A percentile compares a stretch with the other conserved stretches of the same genome.
phyloP scores from a whole-genome alignment of 257 asterid genomes.

The Euphrasia confusa region DNA sequence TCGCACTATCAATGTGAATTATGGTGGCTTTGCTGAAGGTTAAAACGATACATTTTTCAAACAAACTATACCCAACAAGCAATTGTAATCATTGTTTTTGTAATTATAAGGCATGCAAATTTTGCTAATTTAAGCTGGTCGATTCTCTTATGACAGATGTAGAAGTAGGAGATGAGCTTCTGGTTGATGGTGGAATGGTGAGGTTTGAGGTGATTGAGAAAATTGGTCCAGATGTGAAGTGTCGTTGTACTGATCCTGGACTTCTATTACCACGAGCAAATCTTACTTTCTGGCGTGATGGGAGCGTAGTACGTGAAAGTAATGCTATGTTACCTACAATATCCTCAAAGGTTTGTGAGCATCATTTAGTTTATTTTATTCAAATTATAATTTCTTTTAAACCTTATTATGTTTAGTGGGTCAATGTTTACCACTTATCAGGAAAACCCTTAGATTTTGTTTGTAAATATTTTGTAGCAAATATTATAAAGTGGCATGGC shows the following conservation, averaged over 20 bases:
- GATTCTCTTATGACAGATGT: conserved; percentile 53
- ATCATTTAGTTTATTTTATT: conserved; percentile 1
- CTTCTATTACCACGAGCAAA: conserved; percentile 95
- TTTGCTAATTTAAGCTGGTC: conserved; percentile 29
- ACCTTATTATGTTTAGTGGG: conserved; percentile 5
- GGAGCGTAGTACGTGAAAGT: conserved; percentile 71
- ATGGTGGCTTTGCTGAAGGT: conserved; percentile 86
- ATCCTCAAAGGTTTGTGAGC: conserved; percentile 68
- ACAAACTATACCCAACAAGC: conserved; percentile 16
- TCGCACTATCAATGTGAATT: conserved; percentile 73
- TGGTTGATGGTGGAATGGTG: conserved; percentile 99
- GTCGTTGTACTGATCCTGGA: conserved; percentile 95
- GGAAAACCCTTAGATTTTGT: background rate
- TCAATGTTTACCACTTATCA: background rate
- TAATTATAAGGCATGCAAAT: conserved; percentile 46
- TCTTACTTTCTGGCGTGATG: conserved; percentile 97
- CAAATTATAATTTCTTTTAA: conserved; percentile 19
- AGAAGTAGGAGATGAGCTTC: conserved; percentile 83
- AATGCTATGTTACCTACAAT: conserved; percentile 85
- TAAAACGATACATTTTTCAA: conserved; percentile 50
- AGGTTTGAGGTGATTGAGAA: conserved; percentile 94
- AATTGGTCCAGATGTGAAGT: conserved; percentile 97
- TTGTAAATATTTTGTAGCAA: conserved; percentile 17
- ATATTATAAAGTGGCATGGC: background rate
- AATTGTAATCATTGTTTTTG: conserved; percentile 10